Base-by-base conservation (phyloP, 2,329 filamentous ascomycete species). In the Fusarium sp. region DNA sequence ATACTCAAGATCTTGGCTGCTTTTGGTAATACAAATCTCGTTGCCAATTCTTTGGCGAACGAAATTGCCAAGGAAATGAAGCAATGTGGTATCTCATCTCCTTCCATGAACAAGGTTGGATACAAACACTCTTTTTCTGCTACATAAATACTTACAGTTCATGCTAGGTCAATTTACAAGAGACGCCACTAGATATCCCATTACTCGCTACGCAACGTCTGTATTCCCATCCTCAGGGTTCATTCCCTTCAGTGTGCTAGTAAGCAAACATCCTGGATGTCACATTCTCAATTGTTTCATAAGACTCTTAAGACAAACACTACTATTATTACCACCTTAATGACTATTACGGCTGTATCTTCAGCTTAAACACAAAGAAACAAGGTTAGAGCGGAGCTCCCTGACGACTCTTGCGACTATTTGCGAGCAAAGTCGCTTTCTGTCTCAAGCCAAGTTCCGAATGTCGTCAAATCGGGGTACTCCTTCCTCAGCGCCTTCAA, bases 381-480 rank as follows among this genome's bases (percentile, higher is more conserved):
- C 11, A 7, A 10, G 44, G 5, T 18, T 14, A 10, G 15, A 8
- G 25, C 14, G 18, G 33, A 38, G 10, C 19, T 12, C 18, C 19
- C 8, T 5, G 11, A 29, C 2, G 6, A 35, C 7, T 4, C 1
- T 37, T 14, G 7, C 11, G 3, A 23, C 42, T 21, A 68, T 18
- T 63, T 63, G 7, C 23, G 42, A n/a, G 48, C 49, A 56, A 68
- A 68, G 21, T 68, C 63, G 27, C 65, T 68, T 37, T 68, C 65
- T 6, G 37, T 68, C 31, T 45, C 63, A 9, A 68, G 42, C 65
- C 65, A 68, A 33, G 38, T 39, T 14, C 38, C 57, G 12, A 68
- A 68, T 16, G 27, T 45, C 42, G 45, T 68, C 12, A 68, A 27
- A 8, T 33, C 42, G 11, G 65, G 48, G 18, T 51, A 68, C 38